Evolutionary conservation across 2,329 filamentous ascomycete species (phyloP), one percentile per base, ranked within the genome.

Genomic region (Clonostachys rosea): DNA sequence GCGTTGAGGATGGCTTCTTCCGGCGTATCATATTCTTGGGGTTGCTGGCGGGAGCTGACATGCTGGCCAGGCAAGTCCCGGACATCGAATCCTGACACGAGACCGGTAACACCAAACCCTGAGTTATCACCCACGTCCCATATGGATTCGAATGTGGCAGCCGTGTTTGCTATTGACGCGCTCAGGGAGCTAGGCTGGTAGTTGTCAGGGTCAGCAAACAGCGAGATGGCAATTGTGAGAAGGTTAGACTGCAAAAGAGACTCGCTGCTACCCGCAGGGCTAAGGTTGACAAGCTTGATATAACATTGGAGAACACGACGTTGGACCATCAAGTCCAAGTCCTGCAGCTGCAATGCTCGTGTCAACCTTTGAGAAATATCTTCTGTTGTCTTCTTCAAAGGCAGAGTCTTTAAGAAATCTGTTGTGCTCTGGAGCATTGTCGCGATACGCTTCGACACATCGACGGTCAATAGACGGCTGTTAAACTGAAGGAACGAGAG

Each of bases 71-170:
- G 83, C 48, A 91, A 75, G 24, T 77, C 80, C 56, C 78, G 83
- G 16, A 91, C 74, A 46, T 86, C 80, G 60, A 94, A 91, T 0
- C 90, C 89, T 18, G 81, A 78, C 2, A 95, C 84, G 18, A 97
- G 72, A 2, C 91, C 89, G 10, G 89, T 95, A 14, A 99, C 86
- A 4, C 95, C 94, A 64, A 96, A 97, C 1, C 91, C 92, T 56
- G 86, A 91, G 60, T 97, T 97, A 63, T 99, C 94, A 9, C 85
- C 87, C 7, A 96, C 81, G 52, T 97, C 92, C 94, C 94, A 99
- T 37, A 99, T 82, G 1, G 84, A 91, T 58, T 99, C 94, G 59
- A 97, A 96, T 4, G 84, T 87, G 6, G 89, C 90, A 2, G 91
- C 89, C 14, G 91, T 89, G 54, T 86, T 94, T 16, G 92, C 92